These are phyloP conservation scores for Pseudevernia furfuracea DNA, from an alignment of 495 filamentous ascomycete species.

Conservation along the genomic window DNA sequence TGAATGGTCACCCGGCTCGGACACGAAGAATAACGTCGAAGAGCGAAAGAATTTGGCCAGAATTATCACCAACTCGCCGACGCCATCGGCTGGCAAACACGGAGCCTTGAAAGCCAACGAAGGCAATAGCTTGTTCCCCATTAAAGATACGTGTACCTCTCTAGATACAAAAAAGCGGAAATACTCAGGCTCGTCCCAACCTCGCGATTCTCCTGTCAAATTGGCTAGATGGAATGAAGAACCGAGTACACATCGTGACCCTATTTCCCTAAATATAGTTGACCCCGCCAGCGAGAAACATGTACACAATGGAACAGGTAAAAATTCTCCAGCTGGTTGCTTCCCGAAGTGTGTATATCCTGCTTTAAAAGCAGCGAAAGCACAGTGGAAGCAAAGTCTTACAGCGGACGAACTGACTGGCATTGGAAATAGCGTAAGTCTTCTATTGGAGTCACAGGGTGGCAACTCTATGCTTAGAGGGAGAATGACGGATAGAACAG, in stretches of 20 bases:
- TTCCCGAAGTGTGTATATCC: not conserved
- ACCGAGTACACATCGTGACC: not conserved
- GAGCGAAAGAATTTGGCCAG: not conserved
- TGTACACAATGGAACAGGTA: not conserved
- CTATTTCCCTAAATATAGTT: not conserved
- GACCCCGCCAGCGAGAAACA: not conserved
- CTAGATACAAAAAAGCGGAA: not conserved
- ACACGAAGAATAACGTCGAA: not conserved
- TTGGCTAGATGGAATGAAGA: not conserved
- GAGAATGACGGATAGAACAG: not conserved
- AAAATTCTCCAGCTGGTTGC: not conserved
- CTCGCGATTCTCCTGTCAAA: not conserved
- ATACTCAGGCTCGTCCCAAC: not conserved
- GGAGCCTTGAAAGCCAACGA: not conserved
- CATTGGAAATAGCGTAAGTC: not conserved
- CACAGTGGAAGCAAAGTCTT: not conserved
- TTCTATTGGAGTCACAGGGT: not conserved
- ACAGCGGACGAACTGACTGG: not conserved
- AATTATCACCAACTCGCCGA: not conserved
- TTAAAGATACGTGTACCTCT: not conserved
- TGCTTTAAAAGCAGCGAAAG: not conserved
- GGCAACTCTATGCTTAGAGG: not conserved
- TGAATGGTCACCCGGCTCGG: slow-evolving; percentile 8
- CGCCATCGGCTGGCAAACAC: not conserved
- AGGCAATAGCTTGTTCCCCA: not conserved